Base-by-base conservation (phyloP, 495 filamentous ascomycete genomes). In the Daldinia caldariorum region DNA sequence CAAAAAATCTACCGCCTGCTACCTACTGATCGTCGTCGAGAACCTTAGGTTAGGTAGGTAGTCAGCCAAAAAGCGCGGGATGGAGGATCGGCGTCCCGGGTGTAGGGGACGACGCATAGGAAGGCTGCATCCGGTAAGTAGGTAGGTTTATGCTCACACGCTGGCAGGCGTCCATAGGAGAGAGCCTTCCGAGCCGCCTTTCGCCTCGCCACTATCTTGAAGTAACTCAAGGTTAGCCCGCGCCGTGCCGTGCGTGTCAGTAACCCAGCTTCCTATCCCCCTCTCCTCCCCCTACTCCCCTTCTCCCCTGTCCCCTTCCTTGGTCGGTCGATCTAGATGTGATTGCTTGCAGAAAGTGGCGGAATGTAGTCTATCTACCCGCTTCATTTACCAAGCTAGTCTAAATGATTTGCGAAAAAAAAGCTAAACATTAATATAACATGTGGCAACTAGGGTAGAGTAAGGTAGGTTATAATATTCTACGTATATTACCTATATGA, bases 41-140 rank as follows among this genome's bases (percentile, higher is more conserved):
- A 60, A 54, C 32, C 63, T 49, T 26, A 26, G n/a, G n/a, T n/a
- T n/a, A n/a, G n/a, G n/a, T n/a, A n/a, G 26, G 1, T 26, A 26
- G 26, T 3, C 26, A 62, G 45, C 57, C 56, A 61, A 22, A 26
- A 60, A 60, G 58, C 47, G 37, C 70, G 70, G 69, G 65, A 72
- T 67, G 60, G 60, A 35, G 60, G 70, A 72, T 72, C 70, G 65
- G 65, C 65, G 65, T 58, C 61, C 67, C 70, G 70, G 70, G 65
- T 69, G 50, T 72, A 69, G 54, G 65, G 65, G 56, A 69, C 70
- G 70, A 66, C 65, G 67, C 61, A 58, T 69, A 69, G 65, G 61
- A 66, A 69, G 65, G 70, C 70, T 72, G 70, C 70, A 72, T 72
- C 65, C 70, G 70, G 61, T 69, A 61, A 66, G 65, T 51, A 65